Base-by-base conservation (phyloP, 2,329 filamentous ascomycete species). In the Chaetomiaceae sp. region DNA sequence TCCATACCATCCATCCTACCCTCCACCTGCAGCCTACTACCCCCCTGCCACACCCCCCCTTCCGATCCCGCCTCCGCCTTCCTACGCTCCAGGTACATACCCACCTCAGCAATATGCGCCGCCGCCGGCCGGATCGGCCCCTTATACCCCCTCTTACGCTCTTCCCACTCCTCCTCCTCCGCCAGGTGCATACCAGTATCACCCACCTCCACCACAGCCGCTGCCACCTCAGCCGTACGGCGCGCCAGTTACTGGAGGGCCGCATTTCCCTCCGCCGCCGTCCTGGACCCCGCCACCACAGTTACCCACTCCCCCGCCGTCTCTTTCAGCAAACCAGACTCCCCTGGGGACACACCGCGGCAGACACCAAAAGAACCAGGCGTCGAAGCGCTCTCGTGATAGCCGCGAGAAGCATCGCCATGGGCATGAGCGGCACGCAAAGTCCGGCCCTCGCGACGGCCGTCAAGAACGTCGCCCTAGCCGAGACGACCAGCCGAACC, bases 21-120 rank as follows among this genome's bases (percentile, higher is more conserved):
- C 52, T 8, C 54, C 58, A 11, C 47, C 55, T 0, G 44, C 44
- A 19, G 29, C 43, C 18, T 60, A 58, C 29, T 60, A 58, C 4
- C 53, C 56, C 2, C 47, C 50, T 3, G 35, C 33, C 8, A 42
- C 39, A n/a, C 44, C 52, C 17, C 57, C 54, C 8, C 39, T 53
- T 7, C 29, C 42, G 10, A 22, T n/a, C 1, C 51, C 52, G 3
- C 53, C 53, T 9, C 34, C 50, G 3, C 32, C 38, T 32, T 20
- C 51, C 1, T 58, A 49, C 30, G 42, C 56, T 19, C 51, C 47
- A 1, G 47, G 42, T 6, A 41, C 53, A 4, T 60, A 57, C 24
- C 47, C 50, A 8, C 50, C 48, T 7, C 56, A 48, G 30, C 51
- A 55, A 17, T 54, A 54, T 34, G 47, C 19, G 12, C 49, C 45